Percentiles rank a stretch among this genome's conserved stretches.
Conservation (phyloP, 306 rosid genomes). For the Prunus kanzakura region DNA sequence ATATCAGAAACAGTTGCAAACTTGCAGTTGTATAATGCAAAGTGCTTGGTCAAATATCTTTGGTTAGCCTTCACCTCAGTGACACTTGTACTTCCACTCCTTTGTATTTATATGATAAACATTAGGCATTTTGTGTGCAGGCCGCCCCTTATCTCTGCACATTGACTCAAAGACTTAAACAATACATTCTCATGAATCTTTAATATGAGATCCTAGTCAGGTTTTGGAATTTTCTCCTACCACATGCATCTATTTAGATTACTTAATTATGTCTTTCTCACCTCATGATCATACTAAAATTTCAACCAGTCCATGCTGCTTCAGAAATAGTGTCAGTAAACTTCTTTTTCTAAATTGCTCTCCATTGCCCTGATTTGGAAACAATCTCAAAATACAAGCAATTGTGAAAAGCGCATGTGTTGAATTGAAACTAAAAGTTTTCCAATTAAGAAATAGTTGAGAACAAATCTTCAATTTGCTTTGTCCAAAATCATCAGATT, state of each 20-base stretch:
- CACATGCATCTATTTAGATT: not conserved
- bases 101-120: slow-evolving; percentile 1
- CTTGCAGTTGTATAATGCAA: slow-evolving; percentile 1
- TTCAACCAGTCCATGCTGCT: slow-evolving; percentile 5
- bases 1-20: not conserved
- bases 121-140: not conserved
- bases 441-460: not conserved
- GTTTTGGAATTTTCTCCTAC: not conserved
- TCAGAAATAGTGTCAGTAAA: too few species aligned
- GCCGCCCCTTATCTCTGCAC: not conserved
- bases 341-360: not conserved
- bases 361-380: not conserved
- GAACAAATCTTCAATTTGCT: not conserved
- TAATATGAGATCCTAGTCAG: slow-evolving; percentile 12
- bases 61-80: not conserved
- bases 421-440: not conserved
- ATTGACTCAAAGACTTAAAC: not conserved
- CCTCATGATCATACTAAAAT: not conserved
- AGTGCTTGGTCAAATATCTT: slow-evolving; percentile 16
- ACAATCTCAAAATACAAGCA: not conserved
- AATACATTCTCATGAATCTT: not conserved
- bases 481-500: not conserved
- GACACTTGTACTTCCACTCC: slow-evolving; percentile 31
- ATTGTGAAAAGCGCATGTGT: not conserved
- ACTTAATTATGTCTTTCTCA: not conserved